Conservation (phyloP, 2,329 filamentous ascomycete species). For the Aspergillus proliferans region DNA sequence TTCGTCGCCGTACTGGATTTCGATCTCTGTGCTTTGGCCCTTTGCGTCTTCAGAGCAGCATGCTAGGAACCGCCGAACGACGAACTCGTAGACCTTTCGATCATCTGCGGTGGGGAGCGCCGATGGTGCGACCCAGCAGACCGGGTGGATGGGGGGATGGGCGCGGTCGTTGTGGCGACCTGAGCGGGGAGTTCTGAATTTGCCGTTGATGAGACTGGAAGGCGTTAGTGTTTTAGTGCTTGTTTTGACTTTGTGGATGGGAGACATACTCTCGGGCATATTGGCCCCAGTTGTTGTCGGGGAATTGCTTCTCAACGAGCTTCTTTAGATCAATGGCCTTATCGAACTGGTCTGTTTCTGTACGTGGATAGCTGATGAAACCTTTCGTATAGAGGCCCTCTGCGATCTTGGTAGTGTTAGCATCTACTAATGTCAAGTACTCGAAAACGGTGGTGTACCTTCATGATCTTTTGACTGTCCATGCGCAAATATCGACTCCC, state of each 20-base stretch:
- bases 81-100: slow-evolving; percentile 80
- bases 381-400: slow-evolving; percentile 88
- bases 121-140: slow-evolving; percentile 67
- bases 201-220: slow-evolving; percentile 59
- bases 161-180: slow-evolving; percentile 92
- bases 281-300: slow-evolving; percentile 67
- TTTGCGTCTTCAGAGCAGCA: slow-evolving; percentile 93
- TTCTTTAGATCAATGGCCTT: slow-evolving; percentile 75
- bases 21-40: slow-evolving; percentile 77
- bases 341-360: slow-evolving; percentile 94
- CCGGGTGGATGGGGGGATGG: slow-evolving; percentile 93
- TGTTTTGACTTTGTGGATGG: neutral
- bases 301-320: slow-evolving; percentile 76
- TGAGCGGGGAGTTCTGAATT: slow-evolving; percentile 72
- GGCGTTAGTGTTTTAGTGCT: neutral
- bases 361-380: slow-evolving; percentile 95
- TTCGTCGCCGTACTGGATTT: slow-evolving; percentile 78
- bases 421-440: neutral
- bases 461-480: slow-evolving; percentile 87
- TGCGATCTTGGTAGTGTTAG: slow-evolving; percentile 46
- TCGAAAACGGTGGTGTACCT: slow-evolving; percentile 33
- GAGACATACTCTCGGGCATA: slow-evolving; percentile 60
- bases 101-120: slow-evolving; percentile 57
- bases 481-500: slow-evolving; percentile 84
- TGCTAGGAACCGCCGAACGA: slow-evolving; percentile 83